Evolutionary conservation across 75 land plant genomes (phyloP).

Genomic region (Adiantum capillusveneris): DNA sequence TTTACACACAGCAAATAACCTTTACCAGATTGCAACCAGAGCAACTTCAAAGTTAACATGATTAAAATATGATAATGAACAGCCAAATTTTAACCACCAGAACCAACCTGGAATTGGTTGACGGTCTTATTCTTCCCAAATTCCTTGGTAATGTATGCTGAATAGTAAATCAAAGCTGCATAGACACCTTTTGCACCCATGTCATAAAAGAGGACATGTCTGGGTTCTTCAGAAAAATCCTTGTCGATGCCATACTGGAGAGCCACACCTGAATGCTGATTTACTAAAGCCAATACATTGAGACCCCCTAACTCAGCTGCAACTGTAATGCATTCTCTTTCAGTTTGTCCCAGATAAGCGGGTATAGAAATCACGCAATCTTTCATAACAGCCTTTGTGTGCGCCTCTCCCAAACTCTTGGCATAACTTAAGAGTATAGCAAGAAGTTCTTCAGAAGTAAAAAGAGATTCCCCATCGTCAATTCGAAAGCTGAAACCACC

Average conservation of each 20-base stretch:
- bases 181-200: slow-evolving; percentile 84
- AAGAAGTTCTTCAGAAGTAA: slow-evolving; percentile 64
- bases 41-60: no score
- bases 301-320: slow-evolving; percentile 85
- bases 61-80: no score
- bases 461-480: slow-evolving; percentile 37
- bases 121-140: slow-evolving; percentile 67
- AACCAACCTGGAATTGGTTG: slow-evolving; percentile 79
- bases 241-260: slow-evolving; percentile 96
- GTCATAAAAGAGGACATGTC: slow-evolving; percentile 84
- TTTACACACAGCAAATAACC: no score
- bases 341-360: slow-evolving; percentile 80
- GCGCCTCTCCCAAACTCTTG: slow-evolving; percentile 54
- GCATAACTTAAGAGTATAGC: slow-evolving; percentile 74
- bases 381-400: slow-evolving; percentile 51
- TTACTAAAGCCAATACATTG: slow-evolving; percentile 68
- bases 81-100: no score
- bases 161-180: slow-evolving; percentile 81
- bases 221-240: slow-evolving; percentile 71
- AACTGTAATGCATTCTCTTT: slow-evolving; percentile 54
- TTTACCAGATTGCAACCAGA: no score
- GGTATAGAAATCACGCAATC: slow-evolving; percentile 85
- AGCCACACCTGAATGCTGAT: slow-evolving; percentile 93
- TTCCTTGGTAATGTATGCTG: slow-evolving; percentile 73
- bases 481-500: slow-evolving; percentile 44